These are phyloP conservation scores for Yarrowia porcina DNA, from an alignment of 805 yeast species.

Conservation along the genomic window DNA sequence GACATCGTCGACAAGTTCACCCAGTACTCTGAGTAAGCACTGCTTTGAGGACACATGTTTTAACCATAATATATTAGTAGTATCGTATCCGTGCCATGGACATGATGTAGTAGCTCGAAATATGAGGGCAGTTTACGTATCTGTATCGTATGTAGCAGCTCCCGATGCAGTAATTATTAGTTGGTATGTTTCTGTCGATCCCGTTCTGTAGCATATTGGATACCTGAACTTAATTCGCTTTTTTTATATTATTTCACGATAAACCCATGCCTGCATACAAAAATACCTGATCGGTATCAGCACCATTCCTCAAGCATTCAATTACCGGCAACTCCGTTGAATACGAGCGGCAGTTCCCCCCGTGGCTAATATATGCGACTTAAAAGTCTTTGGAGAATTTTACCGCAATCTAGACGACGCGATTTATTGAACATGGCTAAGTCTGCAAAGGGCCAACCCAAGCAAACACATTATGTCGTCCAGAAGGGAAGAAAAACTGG, in stretches of 20 bases:
- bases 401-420: background rate
- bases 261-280: too few species aligned
- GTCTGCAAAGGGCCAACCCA: background rate
- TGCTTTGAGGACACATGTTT: background rate
- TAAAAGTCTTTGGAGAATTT: background rate
- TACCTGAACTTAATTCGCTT: too few species aligned
- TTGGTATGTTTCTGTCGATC: too few species aligned
- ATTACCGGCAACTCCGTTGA: too few species aligned
- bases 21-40: slow-evolving; percentile 21
- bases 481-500: background rate
- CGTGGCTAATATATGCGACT: background rate
- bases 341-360: background rate
- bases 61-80: slow-evolving; percentile 15
- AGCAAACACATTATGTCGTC: background rate
- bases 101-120: too few species aligned
- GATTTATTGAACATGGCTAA: background rate
- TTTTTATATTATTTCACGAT: too few species aligned
- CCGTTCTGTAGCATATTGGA: too few species aligned
- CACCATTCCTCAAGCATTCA: too few species aligned
- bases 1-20: slow-evolving; percentile 87
- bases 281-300: too few species aligned
- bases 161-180: too few species aligned
- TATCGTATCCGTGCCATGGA: background rate
- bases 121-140: too few species aligned
- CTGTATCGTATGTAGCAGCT: too few species aligned